Conservation (phyloP, 768 basidiomycete species). For the Kwoniella sp. region DNA sequence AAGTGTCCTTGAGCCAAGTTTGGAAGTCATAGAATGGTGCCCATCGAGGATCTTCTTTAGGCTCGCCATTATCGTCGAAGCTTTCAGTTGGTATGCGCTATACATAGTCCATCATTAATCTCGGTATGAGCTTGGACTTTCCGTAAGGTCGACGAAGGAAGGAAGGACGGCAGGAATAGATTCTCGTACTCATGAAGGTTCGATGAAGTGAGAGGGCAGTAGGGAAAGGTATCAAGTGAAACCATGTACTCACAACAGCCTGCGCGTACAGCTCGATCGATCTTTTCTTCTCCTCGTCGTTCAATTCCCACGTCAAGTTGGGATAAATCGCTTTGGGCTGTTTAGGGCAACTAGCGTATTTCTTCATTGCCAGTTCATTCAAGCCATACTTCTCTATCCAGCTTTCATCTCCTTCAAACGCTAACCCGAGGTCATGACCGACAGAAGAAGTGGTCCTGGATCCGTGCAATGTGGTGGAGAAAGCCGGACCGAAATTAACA, state of each 20-base stretch:
- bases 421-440: neutral
- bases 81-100: constrained; percentile 52
- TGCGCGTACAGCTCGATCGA: constrained; percentile 31
- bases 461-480: neutral
- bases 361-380: constrained; percentile 6
- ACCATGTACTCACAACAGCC: constrained; percentile 52
- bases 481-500: constrained; percentile 18
- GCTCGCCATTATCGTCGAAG: constrained; percentile 54
- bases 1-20: constrained; percentile 46
- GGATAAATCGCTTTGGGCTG: constrained; percentile 46
- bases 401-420: constrained; percentile 2
- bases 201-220: no score
- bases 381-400: constrained; percentile 6
- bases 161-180: no score
- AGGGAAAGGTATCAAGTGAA: no score
- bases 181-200: no score
- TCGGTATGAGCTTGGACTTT: no score
- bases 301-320: constrained; percentile 37
- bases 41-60: constrained; percentile 55
- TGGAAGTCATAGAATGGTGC: constrained; percentile 54
- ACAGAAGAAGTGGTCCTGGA: no score
- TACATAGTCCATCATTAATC: neutral
- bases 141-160: no score
- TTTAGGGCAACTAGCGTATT: constrained; percentile 35
- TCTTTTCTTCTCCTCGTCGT: constrained; percentile 35